A percentile compares a stretch with the other conserved stretches of the same genome.
Conservation (phyloP, 2,329 filamentous ascomycete genomes). For the Ophiostoma tasmaniense region DNA sequence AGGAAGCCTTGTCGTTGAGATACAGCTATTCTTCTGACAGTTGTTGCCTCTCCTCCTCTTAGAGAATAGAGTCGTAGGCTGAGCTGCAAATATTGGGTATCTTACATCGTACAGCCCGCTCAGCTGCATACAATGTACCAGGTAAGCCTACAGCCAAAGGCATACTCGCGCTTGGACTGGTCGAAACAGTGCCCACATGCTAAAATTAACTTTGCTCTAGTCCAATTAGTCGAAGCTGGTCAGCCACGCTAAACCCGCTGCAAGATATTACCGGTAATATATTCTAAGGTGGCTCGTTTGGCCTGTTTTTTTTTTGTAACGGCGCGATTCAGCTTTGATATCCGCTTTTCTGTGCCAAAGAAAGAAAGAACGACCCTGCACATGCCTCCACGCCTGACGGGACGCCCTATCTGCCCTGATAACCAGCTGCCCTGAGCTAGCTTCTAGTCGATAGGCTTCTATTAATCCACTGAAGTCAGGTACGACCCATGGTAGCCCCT, state of each 20-base stretch:
- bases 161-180: background rate
- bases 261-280: no score
- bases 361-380: background rate
- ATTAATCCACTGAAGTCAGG: background rate
- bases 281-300: no score
- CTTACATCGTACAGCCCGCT: background rate
- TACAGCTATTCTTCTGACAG: background rate
- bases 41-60: background rate
- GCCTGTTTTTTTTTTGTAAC: background rate
- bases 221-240: background rate
- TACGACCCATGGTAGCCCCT: constrained; percentile 10
- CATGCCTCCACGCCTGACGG: background rate
- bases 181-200: background rate
- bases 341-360: background rate
- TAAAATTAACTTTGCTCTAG: constrained; percentile 12
- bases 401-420: background rate
- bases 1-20: background rate
- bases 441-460: background rate
- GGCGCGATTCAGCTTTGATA: constrained; percentile 7
- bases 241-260: background rate
- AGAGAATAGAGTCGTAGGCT: background rate
- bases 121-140: background rate
- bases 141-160: background rate
- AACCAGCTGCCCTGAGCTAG: background rate
- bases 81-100: background rate